Base-by-base conservation (phyloP, 2,329 filamentous ascomycete species). In the Scedosporium dehoogii region DNA sequence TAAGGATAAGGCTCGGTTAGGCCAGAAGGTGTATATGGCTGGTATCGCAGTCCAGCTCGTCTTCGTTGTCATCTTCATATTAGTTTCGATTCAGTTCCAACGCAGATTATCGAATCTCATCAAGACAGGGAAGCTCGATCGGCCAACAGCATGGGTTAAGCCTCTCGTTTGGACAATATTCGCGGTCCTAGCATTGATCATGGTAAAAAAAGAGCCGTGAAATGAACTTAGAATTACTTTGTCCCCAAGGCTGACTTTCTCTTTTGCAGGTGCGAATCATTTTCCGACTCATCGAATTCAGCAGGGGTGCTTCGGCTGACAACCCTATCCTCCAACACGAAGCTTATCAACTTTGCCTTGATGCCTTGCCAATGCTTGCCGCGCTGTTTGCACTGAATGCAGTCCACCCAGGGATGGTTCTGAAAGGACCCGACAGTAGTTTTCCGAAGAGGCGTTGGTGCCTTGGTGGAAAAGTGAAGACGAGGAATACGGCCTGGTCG, bases 251-350 rank as follows among this genome's bases (percentile, higher is more conserved):
- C 18, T 48, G 4, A 18, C 3, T 18, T 46, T 42, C 48, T 10
- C 33, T 48, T 16, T 33, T 9, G 4, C 27, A 66, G 64, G 55
- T 57, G 23, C 78, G 81, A 29, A 84, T 84, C 67, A 73, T 82
- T 64, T 85, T 79, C 68, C 77, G 82, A 12, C 71, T 85, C 1
- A 67, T 73, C 51, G 79, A 85, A 64, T 84, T 79, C 66, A 73
- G 74, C 6, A 71, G 70, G 6, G 78, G 63, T 12, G 61, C 62
- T 3, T 63, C 76, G 1, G 68, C 75, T 23, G 66, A 68, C 3
- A 70, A 69, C 42, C 56, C 58, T 3, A 59, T 66, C 21, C 60
- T 65, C 10, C 64, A 60, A 25, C 63, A 77, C 58, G 78, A 79
- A 65, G 75, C 71, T 68, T 79, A 71, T 63, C 79, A 79, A 64